Evolutionary conservation across 805 yeast species (phyloP).

Genomic region (Saturnispora halmiae): DNA sequence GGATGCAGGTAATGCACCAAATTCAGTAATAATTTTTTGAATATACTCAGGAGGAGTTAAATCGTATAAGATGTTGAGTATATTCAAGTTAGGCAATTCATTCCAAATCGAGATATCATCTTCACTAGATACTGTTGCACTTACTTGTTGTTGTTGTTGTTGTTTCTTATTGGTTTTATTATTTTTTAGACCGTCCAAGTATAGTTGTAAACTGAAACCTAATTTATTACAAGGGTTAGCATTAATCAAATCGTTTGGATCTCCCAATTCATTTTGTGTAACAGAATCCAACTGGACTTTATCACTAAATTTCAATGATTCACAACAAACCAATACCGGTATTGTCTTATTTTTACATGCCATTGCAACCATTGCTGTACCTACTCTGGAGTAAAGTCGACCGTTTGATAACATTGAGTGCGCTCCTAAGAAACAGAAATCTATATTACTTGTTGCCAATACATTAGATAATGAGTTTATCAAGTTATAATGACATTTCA

Average conservation of each 20-base stretch:
- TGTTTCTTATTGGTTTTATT: conserved; percentile 21
- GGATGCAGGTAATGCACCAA: conserved; percentile 95
- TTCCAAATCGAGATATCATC: conserved; percentile 56
- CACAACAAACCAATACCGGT: conserved; percentile 94
- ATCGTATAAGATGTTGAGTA: conserved; percentile 84
- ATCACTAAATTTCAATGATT: conserved; percentile 87
- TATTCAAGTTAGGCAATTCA: conserved; percentile 50
- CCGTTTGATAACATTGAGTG: conserved; percentile 97
- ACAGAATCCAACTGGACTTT: conserved; percentile 95
- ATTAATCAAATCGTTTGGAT: conserved; percentile 58
- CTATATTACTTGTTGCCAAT: conserved; percentile 61
- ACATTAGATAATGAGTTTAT: conserved; percentile 73
- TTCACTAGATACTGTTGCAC: conserved; percentile 23
- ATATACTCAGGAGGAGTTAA: conserved; percentile 90
- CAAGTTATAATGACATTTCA: conserved; percentile 69
- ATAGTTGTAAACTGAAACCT: conserved; percentile 59
- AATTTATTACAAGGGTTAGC: conserved; percentile 49
- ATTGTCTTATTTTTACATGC: conserved; percentile 79
- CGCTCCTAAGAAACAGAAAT: conserved; percentile 88
- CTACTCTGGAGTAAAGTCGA: conserved; percentile 83
- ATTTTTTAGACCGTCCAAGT: conserved; percentile 37
- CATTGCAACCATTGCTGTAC: conserved; percentile 90
- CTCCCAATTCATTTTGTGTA: conserved; percentile 84
- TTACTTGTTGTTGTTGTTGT: conserved; percentile 12
- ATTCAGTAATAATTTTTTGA: conserved; percentile 90